phyloP scores from a whole-genome alignment of 2,329 filamentous ascomycete species.

The Magnaporthales sp. region DNA sequence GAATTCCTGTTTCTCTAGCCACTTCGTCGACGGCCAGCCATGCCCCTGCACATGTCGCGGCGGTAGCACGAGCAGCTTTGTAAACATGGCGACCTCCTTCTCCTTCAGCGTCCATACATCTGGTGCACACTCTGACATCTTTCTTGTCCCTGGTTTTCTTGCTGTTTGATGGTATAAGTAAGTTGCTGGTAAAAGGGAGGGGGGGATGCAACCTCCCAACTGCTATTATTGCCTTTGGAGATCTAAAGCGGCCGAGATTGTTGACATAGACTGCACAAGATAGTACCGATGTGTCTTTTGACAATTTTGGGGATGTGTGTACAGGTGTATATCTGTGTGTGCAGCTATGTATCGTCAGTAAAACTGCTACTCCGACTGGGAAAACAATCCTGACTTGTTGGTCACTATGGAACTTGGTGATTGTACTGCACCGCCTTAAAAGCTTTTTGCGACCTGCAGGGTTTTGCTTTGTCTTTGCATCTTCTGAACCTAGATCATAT shows the following conservation, averaged over 20 bases:
- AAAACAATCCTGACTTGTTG: not conserved
- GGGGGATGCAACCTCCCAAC: not conserved
- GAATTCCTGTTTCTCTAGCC: not conserved
- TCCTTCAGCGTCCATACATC: not conserved
- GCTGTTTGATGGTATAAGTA: not conserved
- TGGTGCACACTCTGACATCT: not conserved
- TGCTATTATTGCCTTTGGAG: not conserved
- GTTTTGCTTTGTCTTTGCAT: not conserved
- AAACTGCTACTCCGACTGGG: not conserved
- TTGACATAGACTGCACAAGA: not conserved
- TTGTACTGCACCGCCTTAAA: not conserved
- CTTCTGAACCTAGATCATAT: not conserved
- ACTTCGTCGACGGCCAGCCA: not conserved
- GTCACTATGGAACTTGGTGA: not conserved
- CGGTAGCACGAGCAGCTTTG: not conserved
- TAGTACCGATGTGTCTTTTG: not conserved
- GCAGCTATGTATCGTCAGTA: not conserved
- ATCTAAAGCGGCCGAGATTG: not conserved
- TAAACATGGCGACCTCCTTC: not conserved
- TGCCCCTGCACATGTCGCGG: not conserved
- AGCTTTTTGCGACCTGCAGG: not conserved
- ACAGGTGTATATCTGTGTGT: not conserved
- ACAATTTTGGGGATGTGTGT: not conserved
- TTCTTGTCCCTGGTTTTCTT: not conserved
- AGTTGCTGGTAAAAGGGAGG: not conserved